phyloP scores from a whole-genome alignment of 192 early-diverging fungal species.

The Diversispora eburnea region DNA sequence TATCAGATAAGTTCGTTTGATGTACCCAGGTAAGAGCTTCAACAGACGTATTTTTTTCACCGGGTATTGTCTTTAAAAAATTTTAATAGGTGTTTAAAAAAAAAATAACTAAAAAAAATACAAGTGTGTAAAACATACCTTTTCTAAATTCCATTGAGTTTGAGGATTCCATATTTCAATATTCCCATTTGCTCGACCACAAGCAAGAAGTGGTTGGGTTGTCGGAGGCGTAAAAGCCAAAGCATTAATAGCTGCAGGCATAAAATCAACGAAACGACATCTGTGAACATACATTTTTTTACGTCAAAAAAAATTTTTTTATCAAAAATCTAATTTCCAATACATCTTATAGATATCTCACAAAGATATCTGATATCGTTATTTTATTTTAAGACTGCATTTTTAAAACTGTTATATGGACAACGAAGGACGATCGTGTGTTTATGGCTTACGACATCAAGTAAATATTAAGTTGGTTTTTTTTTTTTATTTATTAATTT shows the following conservation, averaged over 20 bases:
- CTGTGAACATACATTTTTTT: slow-evolving; percentile 70
- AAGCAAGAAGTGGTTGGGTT: slow-evolving; percentile 57
- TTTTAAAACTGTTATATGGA: not conserved
- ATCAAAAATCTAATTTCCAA: too few species aligned
- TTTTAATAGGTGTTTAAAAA: not conserved
- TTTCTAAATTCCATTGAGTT: slow-evolving; percentile 69
- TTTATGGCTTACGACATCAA: slow-evolving; percentile 65
- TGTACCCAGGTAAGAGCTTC: slow-evolving; percentile 84
- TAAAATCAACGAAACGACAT: slow-evolving; percentile 84
- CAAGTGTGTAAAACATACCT: slow-evolving; percentile 47
- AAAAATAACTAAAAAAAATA: not conserved
- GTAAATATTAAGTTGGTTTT: slow-evolving; percentile 32
- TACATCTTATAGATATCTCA: too few species aligned
- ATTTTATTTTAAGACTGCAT: not conserved
- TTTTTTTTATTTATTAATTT: not conserved
- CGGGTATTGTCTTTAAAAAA: slow-evolving; percentile 70
- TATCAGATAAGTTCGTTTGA: slow-evolving; percentile 58
- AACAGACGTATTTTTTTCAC: slow-evolving; percentile 65
- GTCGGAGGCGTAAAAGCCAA: slow-evolving; percentile 74
- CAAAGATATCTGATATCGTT: too few species aligned
- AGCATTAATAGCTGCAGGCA: slow-evolving; percentile 79
- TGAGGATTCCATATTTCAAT: slow-evolving; percentile 92
- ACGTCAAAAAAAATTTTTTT: not conserved
- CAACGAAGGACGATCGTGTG: slow-evolving; percentile 42
- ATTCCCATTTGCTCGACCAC: slow-evolving; percentile 87